Conservation (phyloP, 352 stramenopile species). For the Phytophthora melonis region DNA sequence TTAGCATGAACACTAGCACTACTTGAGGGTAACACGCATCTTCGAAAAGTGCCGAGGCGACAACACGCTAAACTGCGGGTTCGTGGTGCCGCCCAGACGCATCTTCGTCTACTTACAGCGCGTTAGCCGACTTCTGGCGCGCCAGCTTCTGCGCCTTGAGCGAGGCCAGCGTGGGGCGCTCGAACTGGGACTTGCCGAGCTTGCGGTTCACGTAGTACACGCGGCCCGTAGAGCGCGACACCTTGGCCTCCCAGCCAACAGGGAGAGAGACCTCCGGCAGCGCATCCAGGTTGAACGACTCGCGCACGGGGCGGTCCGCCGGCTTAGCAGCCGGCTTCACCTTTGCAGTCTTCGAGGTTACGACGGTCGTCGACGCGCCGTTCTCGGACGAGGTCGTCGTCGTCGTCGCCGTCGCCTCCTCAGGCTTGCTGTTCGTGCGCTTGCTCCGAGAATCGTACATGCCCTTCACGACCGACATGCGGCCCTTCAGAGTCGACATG, state of each 20-base stretch:
- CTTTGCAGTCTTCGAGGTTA: slow-evolving; percentile 41
- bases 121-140: slow-evolving; percentile 65
- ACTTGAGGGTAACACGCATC: slow-evolving; percentile 33
- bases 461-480: slow-evolving; percentile 80
- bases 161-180: slow-evolving; percentile 84
- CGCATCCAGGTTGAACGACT: slow-evolving; percentile 89
- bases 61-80: slow-evolving; percentile 26
- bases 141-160: slow-evolving; percentile 87
- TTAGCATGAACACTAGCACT: slow-evolving; percentile 32
- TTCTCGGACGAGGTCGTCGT: slow-evolving; percentile 39
- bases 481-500: slow-evolving; percentile 86
- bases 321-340: slow-evolving; percentile 48
- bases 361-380: slow-evolving; percentile 32
- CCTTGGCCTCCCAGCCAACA: slow-evolving; percentile 88
- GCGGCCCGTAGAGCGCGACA: slow-evolving; percentile 84
- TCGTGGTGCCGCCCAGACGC: slow-evolving; percentile 15
- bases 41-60: slow-evolving; percentile 19
- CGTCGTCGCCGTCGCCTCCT: slow-evolving; percentile 34
- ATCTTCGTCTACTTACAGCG: slow-evolving; percentile 45
- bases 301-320: slow-evolving; percentile 66
- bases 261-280: slow-evolving; percentile 84
- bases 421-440: slow-evolving; percentile 69
- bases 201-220: slow-evolving; percentile 92
- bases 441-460: slow-evolving; percentile 77
- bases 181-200: slow-evolving; percentile 88